Conservation (phyloP, 148 eudicot species). For the Fallopia convolvulus region DNA sequence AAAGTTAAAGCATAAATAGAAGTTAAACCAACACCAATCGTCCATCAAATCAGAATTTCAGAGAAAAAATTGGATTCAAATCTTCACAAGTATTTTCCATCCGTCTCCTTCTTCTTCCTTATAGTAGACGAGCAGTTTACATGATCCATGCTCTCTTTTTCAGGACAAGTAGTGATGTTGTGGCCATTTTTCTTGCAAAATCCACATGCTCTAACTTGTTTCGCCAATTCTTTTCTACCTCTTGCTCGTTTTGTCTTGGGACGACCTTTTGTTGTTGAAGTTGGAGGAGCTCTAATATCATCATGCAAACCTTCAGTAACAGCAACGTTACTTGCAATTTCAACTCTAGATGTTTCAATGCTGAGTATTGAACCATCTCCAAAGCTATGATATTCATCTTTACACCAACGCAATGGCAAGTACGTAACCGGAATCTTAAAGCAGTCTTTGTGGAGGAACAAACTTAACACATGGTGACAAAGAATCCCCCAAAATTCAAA, state of each 20-base stretch:
- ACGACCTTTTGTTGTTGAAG: not conserved
- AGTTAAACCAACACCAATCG: no score
- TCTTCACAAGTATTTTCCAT: not conserved
- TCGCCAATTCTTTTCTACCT: not conserved
- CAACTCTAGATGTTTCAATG: not conserved
- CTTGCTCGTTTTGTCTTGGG: not conserved
- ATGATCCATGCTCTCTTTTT: not conserved
- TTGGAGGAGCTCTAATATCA: not conserved
- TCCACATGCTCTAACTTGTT: not conserved
- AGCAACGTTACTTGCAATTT: not conserved
- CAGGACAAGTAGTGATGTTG: not conserved
- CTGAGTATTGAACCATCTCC: not conserved
- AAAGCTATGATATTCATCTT: not conserved
- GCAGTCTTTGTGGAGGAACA: not conserved
- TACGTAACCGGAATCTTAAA: not conserved
- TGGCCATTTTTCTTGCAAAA: not conserved
- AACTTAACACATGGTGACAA: not conserved
- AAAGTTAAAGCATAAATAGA: no score
- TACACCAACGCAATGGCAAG: not conserved
- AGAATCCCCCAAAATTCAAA: conserved; percentile 1
- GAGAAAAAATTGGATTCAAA: not conserved
- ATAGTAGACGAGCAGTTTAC: not conserved
- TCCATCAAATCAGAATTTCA: no score
- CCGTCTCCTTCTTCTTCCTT: not conserved
- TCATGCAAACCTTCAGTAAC: not conserved